Evolutionary conservation across 495 filamentous ascomycete genomes (phyloP).

Genomic region (Aspergillus sclerotioniger): DNA sequence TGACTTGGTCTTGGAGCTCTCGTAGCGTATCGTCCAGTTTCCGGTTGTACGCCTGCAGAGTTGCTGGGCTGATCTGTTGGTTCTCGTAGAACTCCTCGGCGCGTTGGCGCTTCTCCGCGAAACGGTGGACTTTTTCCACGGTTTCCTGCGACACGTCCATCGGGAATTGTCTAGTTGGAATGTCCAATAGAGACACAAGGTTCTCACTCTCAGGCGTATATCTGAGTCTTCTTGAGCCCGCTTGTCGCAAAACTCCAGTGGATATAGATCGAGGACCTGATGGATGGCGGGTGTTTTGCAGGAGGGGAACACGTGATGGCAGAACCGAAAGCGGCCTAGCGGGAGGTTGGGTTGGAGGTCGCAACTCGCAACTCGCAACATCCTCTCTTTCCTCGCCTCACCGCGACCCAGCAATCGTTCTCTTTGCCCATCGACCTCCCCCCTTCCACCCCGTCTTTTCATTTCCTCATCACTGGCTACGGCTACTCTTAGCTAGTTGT

Average conservation of each 20-base stretch:
- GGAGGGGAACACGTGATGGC: slow-evolving; percentile 14
- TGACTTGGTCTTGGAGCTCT: slow-evolving; percentile 62
- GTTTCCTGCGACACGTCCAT: slow-evolving; percentile 37
- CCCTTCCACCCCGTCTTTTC: slow-evolving; percentile 11
- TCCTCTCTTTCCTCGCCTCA: slow-evolving; percentile 27
- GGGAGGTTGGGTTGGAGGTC: slow-evolving; percentile 4
- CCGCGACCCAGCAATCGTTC: slow-evolving; percentile 21
- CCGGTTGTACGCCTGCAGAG: slow-evolving; percentile 38
- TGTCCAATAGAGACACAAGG: too few species aligned
- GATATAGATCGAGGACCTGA: neutral
- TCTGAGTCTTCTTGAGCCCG: too few species aligned
- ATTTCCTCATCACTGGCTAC: slow-evolving; percentile 1
- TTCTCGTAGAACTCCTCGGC: slow-evolving; percentile 34
- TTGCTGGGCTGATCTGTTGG: slow-evolving; percentile 32
- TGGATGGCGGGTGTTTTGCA: neutral
- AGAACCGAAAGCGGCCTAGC: slow-evolving; percentile 17
- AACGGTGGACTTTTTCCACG: slow-evolving; percentile 38
- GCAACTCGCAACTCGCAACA: slow-evolving; percentile 16
- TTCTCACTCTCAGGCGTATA: too few species aligned
- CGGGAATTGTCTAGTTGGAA: neutral
- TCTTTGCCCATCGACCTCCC: slow-evolving; percentile 15
- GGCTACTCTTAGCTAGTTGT: neutral
- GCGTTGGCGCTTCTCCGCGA: slow-evolving; percentile 36
- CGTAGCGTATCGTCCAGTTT: slow-evolving; percentile 64
- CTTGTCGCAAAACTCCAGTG: neutral